These are phyloP conservation scores for Calonectria multiphialidica DNA, from an alignment of 2,329 filamentous ascomycete genomes.

Conservation along the genomic window DNA sequence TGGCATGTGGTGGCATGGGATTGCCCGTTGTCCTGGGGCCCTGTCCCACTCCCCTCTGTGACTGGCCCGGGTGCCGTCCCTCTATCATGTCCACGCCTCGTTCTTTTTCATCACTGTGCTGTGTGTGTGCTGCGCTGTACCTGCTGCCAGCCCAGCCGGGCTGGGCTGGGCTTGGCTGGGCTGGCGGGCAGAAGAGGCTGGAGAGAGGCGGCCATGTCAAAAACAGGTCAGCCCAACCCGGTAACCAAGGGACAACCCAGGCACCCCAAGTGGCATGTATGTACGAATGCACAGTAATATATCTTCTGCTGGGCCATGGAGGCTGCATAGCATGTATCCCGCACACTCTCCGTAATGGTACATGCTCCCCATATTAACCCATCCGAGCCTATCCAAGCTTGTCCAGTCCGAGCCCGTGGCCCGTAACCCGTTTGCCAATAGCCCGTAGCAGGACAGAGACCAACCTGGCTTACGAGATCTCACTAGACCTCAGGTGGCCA, in stretches of 20 bases:
- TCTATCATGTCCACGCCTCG: constrained; percentile 12
- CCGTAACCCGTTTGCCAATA: constrained; percentile 20
- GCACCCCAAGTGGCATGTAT: constrained; percentile 9
- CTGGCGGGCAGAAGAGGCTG: not conserved
- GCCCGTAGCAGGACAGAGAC: constrained; percentile 12
- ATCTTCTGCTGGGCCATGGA: not conserved
- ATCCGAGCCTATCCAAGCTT: constrained; percentile 12
- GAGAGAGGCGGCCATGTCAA: not conserved
- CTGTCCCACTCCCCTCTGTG: not conserved
- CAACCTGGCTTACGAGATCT: constrained; percentile 37
- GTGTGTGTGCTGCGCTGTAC: not conserved
- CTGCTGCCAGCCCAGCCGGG: not conserved
- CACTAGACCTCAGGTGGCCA: constrained; percentile 36
- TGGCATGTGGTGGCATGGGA: constrained; percentile 31
- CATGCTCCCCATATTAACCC: constrained; percentile 11
- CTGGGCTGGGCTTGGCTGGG: not conserved
- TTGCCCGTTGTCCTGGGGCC: constrained; percentile 18
- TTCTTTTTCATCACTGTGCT: not conserved
- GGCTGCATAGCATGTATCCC: constrained; percentile 6
- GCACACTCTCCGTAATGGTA: constrained; percentile 4
- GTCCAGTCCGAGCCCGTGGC: constrained; percentile 14
- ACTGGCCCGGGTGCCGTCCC: not conserved
- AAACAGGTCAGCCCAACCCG: not conserved
- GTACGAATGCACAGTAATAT: constrained; percentile 2
- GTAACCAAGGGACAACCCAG: constrained; percentile 17